These are phyloP conservation scores for Trichophyton benhamiae DNA, from an alignment of 2,329 filamentous ascomycete species.

Conservation along the genomic window DNA sequence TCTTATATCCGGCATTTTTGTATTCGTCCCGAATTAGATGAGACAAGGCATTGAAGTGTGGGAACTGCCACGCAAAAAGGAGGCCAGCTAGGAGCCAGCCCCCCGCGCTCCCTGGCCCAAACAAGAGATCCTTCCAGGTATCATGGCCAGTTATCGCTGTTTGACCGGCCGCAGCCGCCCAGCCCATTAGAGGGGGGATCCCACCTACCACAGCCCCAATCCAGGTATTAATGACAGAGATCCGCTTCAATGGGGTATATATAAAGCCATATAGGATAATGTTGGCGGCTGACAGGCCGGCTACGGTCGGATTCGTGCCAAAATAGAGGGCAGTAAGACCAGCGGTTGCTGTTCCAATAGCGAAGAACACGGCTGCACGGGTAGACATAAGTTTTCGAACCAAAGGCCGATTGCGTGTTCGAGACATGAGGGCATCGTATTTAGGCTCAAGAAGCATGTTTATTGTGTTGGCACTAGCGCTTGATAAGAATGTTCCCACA, in stretches of 20 bases:
- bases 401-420: slow-evolving; percentile 82
- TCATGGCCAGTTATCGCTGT: slow-evolving; percentile 59
- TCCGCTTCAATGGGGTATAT: slow-evolving; percentile 84
- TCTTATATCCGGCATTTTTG: slow-evolving; percentile 52
- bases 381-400: slow-evolving; percentile 67
- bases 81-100: slow-evolving; percentile 81
- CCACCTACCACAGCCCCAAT: slow-evolving; percentile 83
- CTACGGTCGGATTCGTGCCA: slow-evolving; percentile 88
- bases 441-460: slow-evolving; percentile 95
- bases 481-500: slow-evolving; percentile 73
- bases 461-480: slow-evolving; percentile 81
- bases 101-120: slow-evolving; percentile 56
- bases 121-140: slow-evolving; percentile 64
- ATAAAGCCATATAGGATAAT: slow-evolving; percentile 80
- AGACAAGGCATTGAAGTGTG: slow-evolving; percentile 90
- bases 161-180: slow-evolving; percentile 87
- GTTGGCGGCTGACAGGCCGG: slow-evolving; percentile 71
- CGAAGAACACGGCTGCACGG: slow-evolving; percentile 64
- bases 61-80: slow-evolving; percentile 93
- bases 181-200: slow-evolving; percentile 94
- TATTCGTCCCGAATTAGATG: slow-evolving; percentile 88
- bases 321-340: slow-evolving; percentile 68
- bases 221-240: slow-evolving; percentile 87
- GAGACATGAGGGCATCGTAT: slow-evolving; percentile 82
- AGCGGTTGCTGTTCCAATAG: slow-evolving; percentile 53